Conservation (phyloP, 2,329 filamentous ascomycete species). For the Zymoseptoria crescenta region DNA sequence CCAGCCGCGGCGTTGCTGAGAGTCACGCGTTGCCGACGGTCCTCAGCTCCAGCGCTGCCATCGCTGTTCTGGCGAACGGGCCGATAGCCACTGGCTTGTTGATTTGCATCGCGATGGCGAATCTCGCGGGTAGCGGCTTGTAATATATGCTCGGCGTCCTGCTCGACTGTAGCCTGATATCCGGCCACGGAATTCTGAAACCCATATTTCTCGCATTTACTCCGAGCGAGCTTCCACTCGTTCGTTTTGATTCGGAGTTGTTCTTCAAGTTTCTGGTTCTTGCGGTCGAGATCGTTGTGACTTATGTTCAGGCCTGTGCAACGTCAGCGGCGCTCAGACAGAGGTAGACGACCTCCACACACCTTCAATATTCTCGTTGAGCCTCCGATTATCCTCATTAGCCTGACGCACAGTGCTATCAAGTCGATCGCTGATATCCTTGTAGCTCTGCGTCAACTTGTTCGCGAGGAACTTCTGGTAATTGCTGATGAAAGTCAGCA, state of each 20-base stretch:
- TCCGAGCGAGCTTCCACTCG: background rate
- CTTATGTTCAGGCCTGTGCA: too few relatives aligned
- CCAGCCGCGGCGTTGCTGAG: background rate
- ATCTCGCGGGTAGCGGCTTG: slow-evolving; percentile 18
- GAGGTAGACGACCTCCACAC: slow-evolving; percentile 15
- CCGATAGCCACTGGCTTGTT: background rate
- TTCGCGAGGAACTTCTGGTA: slow-evolving; percentile 72
- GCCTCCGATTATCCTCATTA: slow-evolving; percentile 59
- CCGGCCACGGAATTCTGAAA: slow-evolving; percentile 47
- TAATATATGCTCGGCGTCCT: slow-evolving; percentile 43
- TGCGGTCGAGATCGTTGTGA: background rate
- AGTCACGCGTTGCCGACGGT: slow-evolving; percentile 3
- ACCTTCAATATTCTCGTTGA: slow-evolving; percentile 61
- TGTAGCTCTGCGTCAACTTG: slow-evolving; percentile 64
- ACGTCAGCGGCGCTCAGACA: background rate
- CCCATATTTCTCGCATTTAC: slow-evolving; percentile 47
- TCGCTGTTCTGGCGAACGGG: slow-evolving; percentile 8
- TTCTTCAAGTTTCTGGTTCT: slow-evolving; percentile 3
- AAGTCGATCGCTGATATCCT: slow-evolving; percentile 55
- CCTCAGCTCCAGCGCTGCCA: slow-evolving; percentile 15
- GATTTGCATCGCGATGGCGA: slow-evolving; percentile 2
- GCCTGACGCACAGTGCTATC: slow-evolving; percentile 69
- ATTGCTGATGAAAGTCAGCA: slow-evolving; percentile 41
- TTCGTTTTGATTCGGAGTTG: slow-evolving; percentile 10
- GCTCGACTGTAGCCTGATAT: slow-evolving; percentile 48